Evolutionary conservation across 176 grass and related monocot genomes (phyloP), one percentile per base, ranked within the genome.

Genomic region (Ananas comosus): DNA sequence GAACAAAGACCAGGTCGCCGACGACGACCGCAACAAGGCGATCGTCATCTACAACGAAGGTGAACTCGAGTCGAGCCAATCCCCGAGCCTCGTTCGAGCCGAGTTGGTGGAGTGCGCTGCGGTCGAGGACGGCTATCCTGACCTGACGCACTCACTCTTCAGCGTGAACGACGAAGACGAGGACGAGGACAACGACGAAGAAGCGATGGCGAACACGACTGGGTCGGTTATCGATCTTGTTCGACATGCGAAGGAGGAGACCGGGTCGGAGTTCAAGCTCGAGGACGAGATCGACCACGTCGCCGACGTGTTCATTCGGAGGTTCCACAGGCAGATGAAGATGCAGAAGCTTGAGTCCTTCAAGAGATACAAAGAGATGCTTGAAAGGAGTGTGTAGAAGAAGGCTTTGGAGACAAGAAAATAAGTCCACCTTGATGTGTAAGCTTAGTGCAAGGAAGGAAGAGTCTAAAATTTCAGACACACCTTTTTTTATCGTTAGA

Each of bases 331-430:
- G 42, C 84, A 97, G 64, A 91, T 97, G 63, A 97, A 83, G 86
- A 63, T 97, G 54, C 86, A 97, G 81, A 97, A 92, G 84, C 84
- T 97, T 48, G 93, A 97, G 10, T 97, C 93, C 0, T 97, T 97
- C 78, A 97, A 97, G 83, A 89, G 89, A 67, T 74, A 87, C 51
- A 85, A 86, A 76, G 93, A 92, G 80, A 97, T 90, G 89, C 66
- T 97, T 19, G 70, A 92, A 72, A 79, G 89, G 64, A 64, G 79
- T 68, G 25, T 76, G 21, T 85, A 70, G 74, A 76, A 86, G 58
- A 64, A 80, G 67, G 25, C 73, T 21, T 85, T 63, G 74, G 51
- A 51, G 33, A 50, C 14, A 2, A 12, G 18, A 12, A 42, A 57
- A 2, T 25, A 74, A 19, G 10, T 61, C 56, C 10, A 61, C 21